Conservation (phyloP, 306 rosid species). For the Corylus americana region DNA sequence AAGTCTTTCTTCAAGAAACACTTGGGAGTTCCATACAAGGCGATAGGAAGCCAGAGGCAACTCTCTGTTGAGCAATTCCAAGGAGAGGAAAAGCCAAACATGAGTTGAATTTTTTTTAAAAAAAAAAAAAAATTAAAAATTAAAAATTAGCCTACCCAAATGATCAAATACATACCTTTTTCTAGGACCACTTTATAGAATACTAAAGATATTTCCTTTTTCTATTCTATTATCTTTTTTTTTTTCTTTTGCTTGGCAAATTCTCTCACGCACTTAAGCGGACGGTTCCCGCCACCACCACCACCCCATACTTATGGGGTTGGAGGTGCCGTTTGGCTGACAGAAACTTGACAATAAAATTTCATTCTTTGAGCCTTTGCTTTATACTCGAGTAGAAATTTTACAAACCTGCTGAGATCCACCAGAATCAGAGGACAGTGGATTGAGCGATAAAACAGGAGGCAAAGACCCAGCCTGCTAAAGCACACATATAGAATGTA, state of each 20-base stretch:
- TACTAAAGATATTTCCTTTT: not conserved
- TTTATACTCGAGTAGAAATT: conserved; percentile 11
- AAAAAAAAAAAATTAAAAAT: not conserved
- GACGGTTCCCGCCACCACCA: not conserved
- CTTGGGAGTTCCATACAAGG: not conserved
- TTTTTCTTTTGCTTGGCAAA: not conserved
- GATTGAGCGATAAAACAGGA: conserved; percentile 35
- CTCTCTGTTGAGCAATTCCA: not conserved
- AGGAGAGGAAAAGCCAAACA: not conserved
- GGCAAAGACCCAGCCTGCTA: conserved; percentile 53
- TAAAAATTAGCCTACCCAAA: not conserved
- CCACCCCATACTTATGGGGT: not conserved
- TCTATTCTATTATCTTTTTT: too few species aligned
- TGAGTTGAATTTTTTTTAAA: not conserved
- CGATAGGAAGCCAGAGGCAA: not conserved
- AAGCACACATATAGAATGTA: conserved; percentile 16
- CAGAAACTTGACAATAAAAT: not conserved
- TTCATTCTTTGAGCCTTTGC: conserved; percentile 8
- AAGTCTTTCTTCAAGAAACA: not conserved
- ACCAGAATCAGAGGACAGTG: conserved; percentile 36
- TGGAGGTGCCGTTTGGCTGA: not conserved
- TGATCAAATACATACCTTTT: not conserved
- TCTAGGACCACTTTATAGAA: not conserved
- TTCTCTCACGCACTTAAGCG: not conserved
- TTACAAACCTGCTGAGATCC: conserved; percentile 52